Evolutionary conservation across 2,329 filamentous ascomycete genomes (phyloP), one percentile per base, ranked within the genome.

Genomic region (Metarhizium brunneum): DNA sequence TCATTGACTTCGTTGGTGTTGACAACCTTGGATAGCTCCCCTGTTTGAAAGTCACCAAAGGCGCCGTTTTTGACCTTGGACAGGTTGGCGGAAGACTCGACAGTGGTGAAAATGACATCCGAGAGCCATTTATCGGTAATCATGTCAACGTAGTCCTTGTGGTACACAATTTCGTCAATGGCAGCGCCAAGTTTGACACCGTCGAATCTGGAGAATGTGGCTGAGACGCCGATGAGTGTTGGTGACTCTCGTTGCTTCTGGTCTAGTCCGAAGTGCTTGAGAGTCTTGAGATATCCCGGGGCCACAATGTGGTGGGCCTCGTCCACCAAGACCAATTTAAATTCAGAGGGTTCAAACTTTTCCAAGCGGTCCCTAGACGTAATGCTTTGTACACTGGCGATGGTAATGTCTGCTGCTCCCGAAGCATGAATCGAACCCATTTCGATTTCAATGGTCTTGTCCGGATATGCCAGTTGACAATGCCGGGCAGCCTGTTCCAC

Each of bases 291-390:
- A 65, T 97, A 97, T 7, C 85, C 84, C 2, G 83, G 79, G 0
- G 94, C 88, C 48, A 96, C 92, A 54, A 97, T 95, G 70, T 99
- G 94, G 68, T 99, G 94, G 4, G 92, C 94, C 71, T 99, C 94
- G 61, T 99, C 94, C 4, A 99, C 92, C 2, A 99, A 79, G 0
- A 99, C 75, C 0, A 99, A 82, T 71, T 99, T 99, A 76, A 92
- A 97, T 7, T 75, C 76, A 0, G 69, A 70, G 0, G 91, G 88
- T 61, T 95, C 83, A 64, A 92, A 97, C 66, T 96, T 96, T 40
- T 70, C 66, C n/a, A 97, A 78, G 2, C 94, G 82, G 53, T 86
- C 82, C 13, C 83, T 82, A 5, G 89, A 95, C 7, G 79, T 83
- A 62, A 99, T 84, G 69, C 90, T 96, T 65, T 87, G 85, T 40